Evolutionary conservation across 345 rosid genomes (phyloP), one percentile per base, ranked within the genome.

Genomic region (Theobroma cacao): DNA sequence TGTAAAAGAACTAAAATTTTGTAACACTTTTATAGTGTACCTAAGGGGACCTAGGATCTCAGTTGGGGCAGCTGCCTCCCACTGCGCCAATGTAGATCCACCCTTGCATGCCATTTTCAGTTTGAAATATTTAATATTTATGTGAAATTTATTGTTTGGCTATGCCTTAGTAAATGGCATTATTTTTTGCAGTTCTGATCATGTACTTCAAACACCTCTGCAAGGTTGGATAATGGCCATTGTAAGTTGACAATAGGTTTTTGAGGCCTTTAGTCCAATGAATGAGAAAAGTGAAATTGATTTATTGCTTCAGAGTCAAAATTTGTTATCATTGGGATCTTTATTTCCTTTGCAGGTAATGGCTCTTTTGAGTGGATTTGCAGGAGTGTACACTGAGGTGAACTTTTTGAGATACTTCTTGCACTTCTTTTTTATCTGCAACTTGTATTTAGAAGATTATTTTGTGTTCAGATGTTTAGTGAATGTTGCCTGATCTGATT

Each of bases 171-270:
- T 45, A 62, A 75, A 67, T 66, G 63, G 36, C 40, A 12, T 70
- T 79, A 4, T 47, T 14, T 79, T 82, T 84, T 85, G 86, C 87
- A 94, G 99, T 75, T 96, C 99, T 41, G 99, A 96, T 88, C 97
- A 69, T 75, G 98, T 92, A 82, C 92, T 96, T 78, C 97, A 96
- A 75, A 92, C 99, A 64, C 89, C 99, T 74, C 80, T 89, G 75
- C 92, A 87, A 45, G 98, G 99, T 77, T 96, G 97, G 99, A 85
- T 89, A 41, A 96, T 96, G 98, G 99, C 98, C 72, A 90, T 96
- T 88, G 99, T 96, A 82, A 91, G 97, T 84, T 70, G 40, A 43
- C 71, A 52, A 58, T 40, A 9, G 52, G 30, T 62, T 52, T 43
- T 48, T 47, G 4, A 17, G 59, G 24, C 45, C 64, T 15, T 70